Evolutionary conservation across 2,329 filamentous ascomycete species (phyloP), one percentile per base, ranked within the genome.

Genomic region (Trichophyton simii): DNA sequence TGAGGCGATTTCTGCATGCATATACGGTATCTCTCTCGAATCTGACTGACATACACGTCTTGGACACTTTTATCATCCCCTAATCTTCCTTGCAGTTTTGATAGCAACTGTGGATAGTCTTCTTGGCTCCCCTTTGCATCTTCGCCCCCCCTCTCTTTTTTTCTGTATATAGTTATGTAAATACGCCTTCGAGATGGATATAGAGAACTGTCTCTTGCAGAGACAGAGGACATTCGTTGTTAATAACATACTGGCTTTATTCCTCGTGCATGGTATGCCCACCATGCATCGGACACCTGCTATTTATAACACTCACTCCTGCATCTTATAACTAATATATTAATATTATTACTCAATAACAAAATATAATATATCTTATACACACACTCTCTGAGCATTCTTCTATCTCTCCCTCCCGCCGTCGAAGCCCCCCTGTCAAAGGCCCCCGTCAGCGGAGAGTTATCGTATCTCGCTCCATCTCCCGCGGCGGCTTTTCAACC

Each of bases 81-180:
- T 38, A 38, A 38, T 38, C 9, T 38, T 38, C 34, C 34, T 38
- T 38, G 34, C 34, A 38, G 34, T 38, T 38, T 31, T 34, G 22
- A 31, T 54, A n/a, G 13, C 22, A 25, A 54, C 50, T 54, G 50
- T 54, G 50, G 31, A 54, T 34, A 34, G n/a, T 54, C 25, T 18
- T n/a, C 28, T 25, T 25, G 34, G 18, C 22, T 25, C 13, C 22
- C n/a, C 34, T 54, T 28, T 2, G 28, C 28, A 31, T 31, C 28
- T 31, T 31, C 6, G 2, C 6, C 6, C 28, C 28, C 22, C 7
- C 28, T 54, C 15, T 5, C 22, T 5, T 22, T 22, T 22, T 22
- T 22, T 52, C 34, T 54, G 50, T 54, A 54, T 54, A 54, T 54
- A 54, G 22, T 31, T 54, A 54, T 54, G 25, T 54, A 54, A 54